Evolutionary conservation across 2,329 filamentous ascomycete genomes (phyloP).

Genomic region (Coniella vitis): DNA sequence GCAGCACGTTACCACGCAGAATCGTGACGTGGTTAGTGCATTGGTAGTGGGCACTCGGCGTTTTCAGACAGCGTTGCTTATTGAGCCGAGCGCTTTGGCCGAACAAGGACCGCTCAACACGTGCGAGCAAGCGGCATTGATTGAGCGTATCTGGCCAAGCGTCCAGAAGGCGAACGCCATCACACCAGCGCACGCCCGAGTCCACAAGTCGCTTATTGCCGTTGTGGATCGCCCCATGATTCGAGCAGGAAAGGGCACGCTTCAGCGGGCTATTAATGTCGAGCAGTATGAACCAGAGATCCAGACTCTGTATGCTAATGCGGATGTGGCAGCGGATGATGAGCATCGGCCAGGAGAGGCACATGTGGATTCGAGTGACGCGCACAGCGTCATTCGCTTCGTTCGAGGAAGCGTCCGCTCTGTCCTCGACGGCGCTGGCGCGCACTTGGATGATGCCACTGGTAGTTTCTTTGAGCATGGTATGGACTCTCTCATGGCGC

Average conservation of each 20-base stretch:
- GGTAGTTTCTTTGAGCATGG: slow-evolving; percentile 17
- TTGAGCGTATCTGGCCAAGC: slow-evolving; percentile 7
- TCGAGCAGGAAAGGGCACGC: slow-evolving; percentile 5
- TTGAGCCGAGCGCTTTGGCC: slow-evolving; percentile 32
- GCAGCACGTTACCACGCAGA: slow-evolving; percentile 14
- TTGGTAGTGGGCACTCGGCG: neutral
- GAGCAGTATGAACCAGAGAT: slow-evolving; percentile 14
- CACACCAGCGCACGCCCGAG: slow-evolving; percentile 16
- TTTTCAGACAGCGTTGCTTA: slow-evolving; percentile 5
- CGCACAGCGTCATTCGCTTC: neutral
- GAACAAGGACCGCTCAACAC: slow-evolving; percentile 19
- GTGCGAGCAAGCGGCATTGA: slow-evolving; percentile 20
- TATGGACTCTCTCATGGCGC: slow-evolving; percentile 19
- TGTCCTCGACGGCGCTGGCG: slow-evolving; percentile 2
- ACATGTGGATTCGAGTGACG: neutral
- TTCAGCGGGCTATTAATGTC: neutral
- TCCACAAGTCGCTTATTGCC: slow-evolving; percentile 33
- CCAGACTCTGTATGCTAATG: neutral
- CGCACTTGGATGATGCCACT: slow-evolving; percentile 6
- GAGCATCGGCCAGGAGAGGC: neutral
- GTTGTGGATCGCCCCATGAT: slow-evolving; percentile 29
- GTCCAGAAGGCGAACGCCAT: slow-evolving; percentile 5
- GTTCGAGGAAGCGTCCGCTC: neutral
- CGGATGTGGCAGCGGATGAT: neutral
- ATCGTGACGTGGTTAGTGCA: neutral